These are phyloP conservation scores for Paradendryphiella salina DNA, from an alignment of 2,329 filamentous ascomycete species.

Conservation along the genomic window DNA sequence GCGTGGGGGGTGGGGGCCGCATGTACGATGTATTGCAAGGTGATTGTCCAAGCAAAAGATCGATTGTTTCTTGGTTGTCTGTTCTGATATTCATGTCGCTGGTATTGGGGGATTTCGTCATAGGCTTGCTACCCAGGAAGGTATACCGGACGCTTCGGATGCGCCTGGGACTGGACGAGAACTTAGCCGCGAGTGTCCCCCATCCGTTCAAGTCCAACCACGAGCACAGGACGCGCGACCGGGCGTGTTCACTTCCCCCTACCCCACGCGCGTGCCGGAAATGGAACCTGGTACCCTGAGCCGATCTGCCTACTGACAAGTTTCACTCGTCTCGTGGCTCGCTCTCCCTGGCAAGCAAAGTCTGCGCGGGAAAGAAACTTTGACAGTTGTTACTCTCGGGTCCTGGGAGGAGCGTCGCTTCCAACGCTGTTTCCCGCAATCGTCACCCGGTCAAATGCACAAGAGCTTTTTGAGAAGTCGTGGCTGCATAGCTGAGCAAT, in stretches of 20 bases:
- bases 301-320: slow-evolving; percentile 13
- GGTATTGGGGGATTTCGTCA: slow-evolving; percentile 9
- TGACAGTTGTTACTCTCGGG: neutral
- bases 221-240: neutral
- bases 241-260: neutral
- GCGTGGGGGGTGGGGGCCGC: slow-evolving; percentile 4
- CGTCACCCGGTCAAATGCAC: slow-evolving; percentile 24
- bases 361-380: neutral
- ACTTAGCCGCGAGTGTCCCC: slow-evolving; percentile 2
- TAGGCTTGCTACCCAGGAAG: slow-evolving; percentile 3
- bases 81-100: slow-evolving; percentile 2
- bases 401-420: neutral
- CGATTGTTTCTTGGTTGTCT: slow-evolving; percentile 2
- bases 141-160: slow-evolving; percentile 8
- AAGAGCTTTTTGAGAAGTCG: slow-evolving; percentile 11
- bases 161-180: slow-evolving; percentile 2
- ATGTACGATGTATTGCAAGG: neutral
- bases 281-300: slow-evolving; percentile 14
- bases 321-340: slow-evolving; percentile 5
- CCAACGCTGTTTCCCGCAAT: slow-evolving; percentile 4
- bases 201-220: neutral
- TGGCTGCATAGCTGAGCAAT: slow-evolving; percentile 17
- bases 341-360: neutral
- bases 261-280: slow-evolving; percentile 10
- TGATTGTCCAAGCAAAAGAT: slow-evolving; percentile 4